phyloP scores from a whole-genome alignment of 129 eudicot genomes.

The Sambucus nigra region DNA sequence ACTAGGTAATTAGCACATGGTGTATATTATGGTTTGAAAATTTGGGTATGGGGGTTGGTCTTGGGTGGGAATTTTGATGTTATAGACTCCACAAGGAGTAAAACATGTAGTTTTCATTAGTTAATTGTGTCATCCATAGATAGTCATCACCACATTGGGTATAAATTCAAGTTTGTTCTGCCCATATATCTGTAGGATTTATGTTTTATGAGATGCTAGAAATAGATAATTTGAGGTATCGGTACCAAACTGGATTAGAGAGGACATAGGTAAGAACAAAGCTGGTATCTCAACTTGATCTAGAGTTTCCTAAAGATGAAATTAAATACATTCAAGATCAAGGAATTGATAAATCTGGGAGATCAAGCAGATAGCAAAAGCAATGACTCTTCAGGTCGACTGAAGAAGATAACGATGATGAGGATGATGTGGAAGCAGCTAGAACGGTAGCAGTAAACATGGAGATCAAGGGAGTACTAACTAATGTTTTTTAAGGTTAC shows the following conservation, averaged over 20 bases:
- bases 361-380: conserved; percentile 68
- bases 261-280: conserved; percentile 83
- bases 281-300: conserved; percentile 45
- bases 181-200: no score
- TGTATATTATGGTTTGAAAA: no score
- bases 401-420: conserved; percentile 86
- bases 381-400: conserved; percentile 53
- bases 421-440: conserved; percentile 88
- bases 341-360: conserved; percentile 30
- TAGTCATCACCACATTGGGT: no score
- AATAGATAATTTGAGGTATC: no score
- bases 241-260: conserved; percentile 97
- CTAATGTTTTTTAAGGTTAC: conserved; percentile 97
- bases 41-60: no score
- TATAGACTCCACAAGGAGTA: no score
- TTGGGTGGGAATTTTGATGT: no score
- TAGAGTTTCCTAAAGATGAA: conserved; percentile 44
- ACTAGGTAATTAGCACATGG: no score
- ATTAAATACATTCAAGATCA: conserved; percentile 55
- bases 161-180: no score
- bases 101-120: no score
- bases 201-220: no score
- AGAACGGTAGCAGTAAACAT: conserved; percentile 84
- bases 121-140: no score
- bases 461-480: conserved; percentile 85